Evolutionary conservation across 768 basidiomycete genomes (phyloP).

Genomic region (Amanita pseudoporphyria): DNA sequence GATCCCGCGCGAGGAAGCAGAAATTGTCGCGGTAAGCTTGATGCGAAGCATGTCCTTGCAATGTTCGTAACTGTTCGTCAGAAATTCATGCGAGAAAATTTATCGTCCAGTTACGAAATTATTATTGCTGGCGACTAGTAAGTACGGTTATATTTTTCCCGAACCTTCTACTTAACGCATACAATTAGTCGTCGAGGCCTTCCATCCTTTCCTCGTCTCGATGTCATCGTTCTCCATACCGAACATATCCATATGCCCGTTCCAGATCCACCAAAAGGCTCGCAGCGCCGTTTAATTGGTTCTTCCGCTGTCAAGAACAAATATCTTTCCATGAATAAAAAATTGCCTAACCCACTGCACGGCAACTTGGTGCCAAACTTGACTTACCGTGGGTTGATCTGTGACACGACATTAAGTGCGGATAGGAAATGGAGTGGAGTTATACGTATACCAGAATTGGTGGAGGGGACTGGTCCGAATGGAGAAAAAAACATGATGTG

Average conservation of each 20-base stretch:
- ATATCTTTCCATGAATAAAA: slow-evolving; percentile 7
- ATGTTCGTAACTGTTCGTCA: slow-evolving; percentile 14
- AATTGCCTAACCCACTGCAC: not conserved
- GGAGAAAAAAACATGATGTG: slow-evolving; percentile 12
- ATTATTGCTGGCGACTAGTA: slow-evolving; percentile 50
- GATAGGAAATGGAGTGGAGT: slow-evolving; percentile 42
- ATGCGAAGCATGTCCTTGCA: not conserved
- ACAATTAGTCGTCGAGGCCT: slow-evolving; percentile 39
- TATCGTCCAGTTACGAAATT: slow-evolving; percentile 39
- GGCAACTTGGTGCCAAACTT: slow-evolving; percentile 16
- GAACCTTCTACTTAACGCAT: not conserved
- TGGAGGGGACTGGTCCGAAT: slow-evolving; percentile 11
- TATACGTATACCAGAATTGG: slow-evolving; percentile 33
- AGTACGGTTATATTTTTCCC: slow-evolving; percentile 15
- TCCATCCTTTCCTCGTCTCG: slow-evolving; percentile 24
- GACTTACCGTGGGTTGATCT: slow-evolving; percentile 34
- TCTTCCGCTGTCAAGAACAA: slow-evolving; percentile 7
- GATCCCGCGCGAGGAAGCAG: slow-evolving; percentile 31
- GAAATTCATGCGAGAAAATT: slow-evolving; percentile 38
- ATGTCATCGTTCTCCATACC: slow-evolving; percentile 37
- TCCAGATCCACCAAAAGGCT: slow-evolving; percentile 14
- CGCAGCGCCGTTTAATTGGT: slow-evolving; percentile 6
- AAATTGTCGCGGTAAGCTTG: slow-evolving; percentile 33
- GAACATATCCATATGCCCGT: slow-evolving; percentile 32
- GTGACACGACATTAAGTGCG: slow-evolving; percentile 22